Conservation (phyloP, 2,329 filamentous ascomycete genomes). For the Claviceps quebecensis region DNA sequence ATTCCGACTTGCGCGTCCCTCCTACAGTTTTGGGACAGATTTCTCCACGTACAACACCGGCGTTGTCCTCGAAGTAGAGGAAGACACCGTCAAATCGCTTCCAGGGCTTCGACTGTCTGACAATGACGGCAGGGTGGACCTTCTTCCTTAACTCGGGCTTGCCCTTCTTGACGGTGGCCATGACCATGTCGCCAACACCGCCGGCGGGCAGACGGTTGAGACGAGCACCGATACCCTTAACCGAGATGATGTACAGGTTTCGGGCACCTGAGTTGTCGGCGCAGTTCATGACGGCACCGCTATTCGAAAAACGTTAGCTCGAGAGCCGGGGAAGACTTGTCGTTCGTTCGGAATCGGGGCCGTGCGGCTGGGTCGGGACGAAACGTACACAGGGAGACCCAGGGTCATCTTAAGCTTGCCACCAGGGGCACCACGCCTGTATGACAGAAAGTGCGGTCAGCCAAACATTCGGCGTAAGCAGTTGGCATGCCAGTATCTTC, state of each 20-base stretch:
- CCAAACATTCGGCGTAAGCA: neutral
- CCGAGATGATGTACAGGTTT: conserved; percentile 99
- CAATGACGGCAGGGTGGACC: conserved; percentile 99
- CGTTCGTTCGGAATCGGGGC: conserved; percentile 3
- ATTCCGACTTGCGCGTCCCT: neutral
- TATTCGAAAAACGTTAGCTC: conserved; percentile 23
- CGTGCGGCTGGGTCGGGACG: neutral
- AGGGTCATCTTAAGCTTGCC: conserved; percentile 99
- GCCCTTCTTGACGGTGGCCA: conserved; percentile 99
- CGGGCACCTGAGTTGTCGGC: conserved; percentile 97
- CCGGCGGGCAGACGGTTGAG: conserved; percentile 95
- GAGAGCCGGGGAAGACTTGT: neutral
- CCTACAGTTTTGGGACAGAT: neutral
- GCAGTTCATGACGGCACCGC: conserved; percentile 99
- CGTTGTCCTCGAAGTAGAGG: conserved; percentile 99
- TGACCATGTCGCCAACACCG: conserved; percentile 99
- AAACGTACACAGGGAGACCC: conserved; percentile 94
- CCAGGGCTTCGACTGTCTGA: conserved; percentile 98
- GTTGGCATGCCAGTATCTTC: conserved; percentile 1
- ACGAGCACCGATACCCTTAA: conserved; percentile 95
- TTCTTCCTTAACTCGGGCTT: conserved; percentile 99
- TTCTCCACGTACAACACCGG: conserved; percentile 70
- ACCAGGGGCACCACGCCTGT: conserved; percentile 79
- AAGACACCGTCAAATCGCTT: conserved; percentile 96
- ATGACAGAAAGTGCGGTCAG: conserved; percentile 2